Conservation (phyloP, 139 green algal species). For the Haematococcus sp. region DNA sequence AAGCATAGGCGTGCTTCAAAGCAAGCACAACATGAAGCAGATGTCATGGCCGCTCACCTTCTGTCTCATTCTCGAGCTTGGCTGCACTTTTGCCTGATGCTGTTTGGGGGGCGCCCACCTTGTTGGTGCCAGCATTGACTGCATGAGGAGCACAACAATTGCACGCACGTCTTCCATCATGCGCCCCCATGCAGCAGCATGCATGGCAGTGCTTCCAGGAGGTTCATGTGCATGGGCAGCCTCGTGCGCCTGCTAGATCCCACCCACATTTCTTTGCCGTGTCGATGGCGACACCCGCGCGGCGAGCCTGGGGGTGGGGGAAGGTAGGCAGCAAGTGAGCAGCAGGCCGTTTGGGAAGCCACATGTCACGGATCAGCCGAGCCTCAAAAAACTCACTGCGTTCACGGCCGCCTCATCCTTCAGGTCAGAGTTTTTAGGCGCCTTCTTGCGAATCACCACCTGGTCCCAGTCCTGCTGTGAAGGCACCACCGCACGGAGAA, state of each 20-base stretch:
- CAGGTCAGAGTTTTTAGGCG: slow-evolving; percentile 22
- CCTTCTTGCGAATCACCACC: slow-evolving; percentile 71
- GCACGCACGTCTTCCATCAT: too few species aligned
- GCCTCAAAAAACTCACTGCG: slow-evolving; percentile 28
- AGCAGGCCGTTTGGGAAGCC: background rate
- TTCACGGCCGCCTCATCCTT: slow-evolving; percentile 59
- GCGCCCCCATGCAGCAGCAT: too few species aligned
- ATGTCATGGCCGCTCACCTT: slow-evolving; percentile 20
- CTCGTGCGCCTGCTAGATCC: background rate
- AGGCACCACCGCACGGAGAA: background rate
- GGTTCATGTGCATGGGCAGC: too few species aligned
- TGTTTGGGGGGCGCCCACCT: slow-evolving; percentile 28
- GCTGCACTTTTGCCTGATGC: slow-evolving; percentile 61
- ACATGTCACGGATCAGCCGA: background rate
- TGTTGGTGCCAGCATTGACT: slow-evolving; percentile 45
- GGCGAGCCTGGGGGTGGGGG: slow-evolving; percentile 24
- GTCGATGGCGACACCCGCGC: slow-evolving; percentile 53
- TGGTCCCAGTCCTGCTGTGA: slow-evolving; percentile 62
- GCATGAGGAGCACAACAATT: slow-evolving; percentile 1
- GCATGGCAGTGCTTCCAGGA: too few species aligned
- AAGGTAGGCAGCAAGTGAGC: background rate
- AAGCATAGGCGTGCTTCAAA: too few species aligned
- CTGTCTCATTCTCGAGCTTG: slow-evolving; percentile 86
- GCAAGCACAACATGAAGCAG: too few species aligned
- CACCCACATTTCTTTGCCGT: slow-evolving; percentile 67